Conservation (phyloP, 805 yeast genomes). For the Nakazawaea ernobii region DNA sequence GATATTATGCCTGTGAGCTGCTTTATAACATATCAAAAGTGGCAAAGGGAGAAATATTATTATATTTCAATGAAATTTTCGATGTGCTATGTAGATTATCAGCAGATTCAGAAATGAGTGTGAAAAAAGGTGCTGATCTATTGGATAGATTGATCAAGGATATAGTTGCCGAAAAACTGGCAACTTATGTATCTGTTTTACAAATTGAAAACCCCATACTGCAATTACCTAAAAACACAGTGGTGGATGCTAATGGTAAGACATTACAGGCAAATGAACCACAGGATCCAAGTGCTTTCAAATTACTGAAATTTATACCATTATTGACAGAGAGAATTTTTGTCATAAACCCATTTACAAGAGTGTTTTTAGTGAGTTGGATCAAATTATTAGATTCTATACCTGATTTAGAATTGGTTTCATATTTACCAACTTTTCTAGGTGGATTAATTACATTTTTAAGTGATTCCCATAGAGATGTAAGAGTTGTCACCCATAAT, state of each 20-base stretch:
- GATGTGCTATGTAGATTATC: slow-evolving; percentile 87
- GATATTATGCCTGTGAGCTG: slow-evolving; percentile 96
- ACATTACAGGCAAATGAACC: slow-evolving; percentile 54
- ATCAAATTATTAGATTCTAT: slow-evolving; percentile 85
- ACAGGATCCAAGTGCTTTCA: slow-evolving; percentile 68
- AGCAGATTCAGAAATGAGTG: slow-evolving; percentile 86
- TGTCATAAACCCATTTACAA: slow-evolving; percentile 86
- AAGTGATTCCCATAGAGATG: slow-evolving; percentile 81
- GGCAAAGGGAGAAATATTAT: slow-evolving; percentile 88
- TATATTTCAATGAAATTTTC: slow-evolving; percentile 90
- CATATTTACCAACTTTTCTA: slow-evolving; percentile 83
- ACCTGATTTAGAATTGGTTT: slow-evolving; percentile 83
- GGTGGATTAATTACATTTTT: slow-evolving; percentile 78
- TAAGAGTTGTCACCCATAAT: slow-evolving; percentile 77
- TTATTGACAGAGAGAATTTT: slow-evolving; percentile 86
- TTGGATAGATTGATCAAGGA: slow-evolving; percentile 88
- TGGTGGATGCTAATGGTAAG: slow-evolving; percentile 52
- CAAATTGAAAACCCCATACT: slow-evolving; percentile 32
- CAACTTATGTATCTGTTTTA: slow-evolving; percentile 74
- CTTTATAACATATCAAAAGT: slow-evolving; percentile 94
- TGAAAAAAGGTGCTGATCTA: slow-evolving; percentile 92
- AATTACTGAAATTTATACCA: slow-evolving; percentile 84
- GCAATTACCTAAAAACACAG: slow-evolving; percentile 31
- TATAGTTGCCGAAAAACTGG: slow-evolving; percentile 90
- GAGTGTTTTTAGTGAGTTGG: slow-evolving; percentile 93